Evolutionary conservation across 176 grass and related monocot genomes (phyloP).

Genomic region (Aegilops longissima): DNA sequence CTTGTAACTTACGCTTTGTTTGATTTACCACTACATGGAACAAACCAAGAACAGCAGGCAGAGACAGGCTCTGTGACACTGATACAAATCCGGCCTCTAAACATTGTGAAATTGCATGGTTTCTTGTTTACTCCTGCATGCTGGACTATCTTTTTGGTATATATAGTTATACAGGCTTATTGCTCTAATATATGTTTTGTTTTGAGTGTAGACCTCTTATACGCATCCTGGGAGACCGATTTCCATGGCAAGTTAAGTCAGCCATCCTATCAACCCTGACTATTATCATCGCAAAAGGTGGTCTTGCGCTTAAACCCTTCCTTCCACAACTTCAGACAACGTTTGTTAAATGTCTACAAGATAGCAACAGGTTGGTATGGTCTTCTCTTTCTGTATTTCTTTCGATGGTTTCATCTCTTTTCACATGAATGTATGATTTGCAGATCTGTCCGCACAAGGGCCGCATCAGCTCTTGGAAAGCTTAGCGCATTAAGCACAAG

Average conservation of each 20-base stretch:
- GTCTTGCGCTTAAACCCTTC: constrained; percentile 93
- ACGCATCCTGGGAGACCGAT: constrained; percentile 89
- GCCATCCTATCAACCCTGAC: constrained; percentile 93
- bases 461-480: constrained; percentile 88
- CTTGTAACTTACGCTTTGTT: neutral
- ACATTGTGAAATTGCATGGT: neutral
- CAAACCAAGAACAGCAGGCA: neutral
- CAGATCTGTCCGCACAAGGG: constrained; percentile 84
- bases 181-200: constrained; percentile 22
- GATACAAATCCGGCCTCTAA: neutral
- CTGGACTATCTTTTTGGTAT: constrained; percentile 1
- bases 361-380: constrained; percentile 63
- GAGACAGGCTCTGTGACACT: neutral
- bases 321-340: constrained; percentile 98
- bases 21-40: constrained; percentile 11
- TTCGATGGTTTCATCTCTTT: neutral
- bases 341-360: constrained; percentile 91
- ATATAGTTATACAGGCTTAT: constrained; percentile 8
- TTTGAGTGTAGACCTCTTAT: constrained; percentile 77
- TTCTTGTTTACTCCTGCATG: constrained; percentile 2
- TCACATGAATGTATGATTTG: constrained; percentile 18
- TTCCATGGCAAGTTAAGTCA: constrained; percentile 99
- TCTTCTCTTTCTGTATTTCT: constrained; percentile 4
- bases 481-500: constrained; percentile 92
- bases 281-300: constrained; percentile 93